phyloP scores from a whole-genome alignment of 495 filamentous ascomycete genomes.

The Pyronema domesticum region DNA sequence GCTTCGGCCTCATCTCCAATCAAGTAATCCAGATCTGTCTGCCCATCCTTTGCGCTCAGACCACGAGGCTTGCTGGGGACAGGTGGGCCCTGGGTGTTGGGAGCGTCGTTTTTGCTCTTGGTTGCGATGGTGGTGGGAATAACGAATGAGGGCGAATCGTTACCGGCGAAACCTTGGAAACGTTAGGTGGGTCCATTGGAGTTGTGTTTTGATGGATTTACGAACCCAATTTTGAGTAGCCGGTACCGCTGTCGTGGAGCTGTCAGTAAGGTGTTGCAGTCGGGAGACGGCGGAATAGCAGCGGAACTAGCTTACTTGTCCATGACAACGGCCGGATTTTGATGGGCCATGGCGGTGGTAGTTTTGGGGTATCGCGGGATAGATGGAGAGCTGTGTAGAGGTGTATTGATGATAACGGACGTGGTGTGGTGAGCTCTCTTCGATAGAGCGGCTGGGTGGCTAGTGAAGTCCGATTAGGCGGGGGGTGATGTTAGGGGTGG shows the following conservation, averaged over 20 bases:
- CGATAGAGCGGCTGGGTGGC: too few relatives aligned
- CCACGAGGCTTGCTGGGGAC: conserved; percentile 86
- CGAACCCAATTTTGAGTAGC: conserved; percentile 92
- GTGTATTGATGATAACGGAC: too few relatives aligned
- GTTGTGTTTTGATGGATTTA: conserved; percentile 1
- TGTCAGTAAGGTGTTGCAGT: conserved; percentile 8
- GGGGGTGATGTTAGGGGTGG: too few relatives aligned
- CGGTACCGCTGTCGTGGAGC: conserved; percentile 60
- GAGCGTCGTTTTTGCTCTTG: conserved; percentile 51
- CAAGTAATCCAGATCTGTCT: conserved; percentile 95
- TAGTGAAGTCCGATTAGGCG: too few relatives aligned
- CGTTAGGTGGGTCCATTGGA: neutral
- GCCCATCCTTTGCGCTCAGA: conserved; percentile 80
- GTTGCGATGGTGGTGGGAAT: conserved; percentile 97
- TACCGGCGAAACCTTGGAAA: conserved; percentile 71
- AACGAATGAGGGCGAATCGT: conserved; percentile 97
- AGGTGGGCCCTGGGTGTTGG: conserved; percentile 70
- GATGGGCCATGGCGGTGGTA: conserved; percentile 55
- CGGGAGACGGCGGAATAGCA: conserved; percentile 11
- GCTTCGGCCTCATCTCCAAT: conserved; percentile 93
- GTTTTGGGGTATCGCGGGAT: neutral
- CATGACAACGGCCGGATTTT: conserved; percentile 99
- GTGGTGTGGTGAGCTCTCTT: too few relatives aligned
- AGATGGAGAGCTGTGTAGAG: neutral
- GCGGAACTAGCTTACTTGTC: conserved; percentile 69